These are phyloP conservation scores for Rhizoctonia solani DNA, from an alignment of 1,284 basidiomycete genomes.

Conservation along the genomic window DNA sequence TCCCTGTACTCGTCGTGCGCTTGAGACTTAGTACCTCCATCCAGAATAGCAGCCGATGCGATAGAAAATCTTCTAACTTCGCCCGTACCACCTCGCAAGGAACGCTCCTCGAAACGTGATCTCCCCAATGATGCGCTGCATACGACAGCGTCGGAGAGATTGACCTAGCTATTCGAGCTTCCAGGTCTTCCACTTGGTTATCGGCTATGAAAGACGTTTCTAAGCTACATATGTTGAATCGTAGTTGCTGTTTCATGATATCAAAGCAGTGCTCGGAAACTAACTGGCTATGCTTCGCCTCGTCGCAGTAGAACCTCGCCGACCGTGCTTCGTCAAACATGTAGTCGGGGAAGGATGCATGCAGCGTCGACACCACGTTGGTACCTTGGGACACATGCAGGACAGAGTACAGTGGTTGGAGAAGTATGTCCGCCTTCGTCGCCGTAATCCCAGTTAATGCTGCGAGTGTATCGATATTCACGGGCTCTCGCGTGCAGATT, in stretches of 20 bases:
- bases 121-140: not conserved
- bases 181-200: not conserved
- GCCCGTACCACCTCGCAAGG: not conserved
- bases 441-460: not conserved
- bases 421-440: not conserved
- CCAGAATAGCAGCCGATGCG: not conserved
- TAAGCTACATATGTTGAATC: conserved; percentile 2
- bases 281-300: not conserved
- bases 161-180: not conserved
- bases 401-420: not conserved
- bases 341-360: conserved; percentile 2
- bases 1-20: not conserved
- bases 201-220: not conserved
- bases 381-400: not conserved
- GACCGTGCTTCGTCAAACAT: not conserved
- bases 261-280: not conserved
- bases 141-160: not conserved
- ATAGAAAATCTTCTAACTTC: not conserved
- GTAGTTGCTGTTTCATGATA: not conserved
- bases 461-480: not conserved
- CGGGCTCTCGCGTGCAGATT: conserved; percentile 1
- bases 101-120: not conserved
- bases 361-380: not conserved
- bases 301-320: not conserved
- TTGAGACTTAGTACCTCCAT: conserved; percentile 12